A percentile compares a stretch with the other conserved stretches of the same genome.
phyloP scores from a whole-genome alignment of 192 early-diverging fungal species.

The Backusella australiensis region DNA sequence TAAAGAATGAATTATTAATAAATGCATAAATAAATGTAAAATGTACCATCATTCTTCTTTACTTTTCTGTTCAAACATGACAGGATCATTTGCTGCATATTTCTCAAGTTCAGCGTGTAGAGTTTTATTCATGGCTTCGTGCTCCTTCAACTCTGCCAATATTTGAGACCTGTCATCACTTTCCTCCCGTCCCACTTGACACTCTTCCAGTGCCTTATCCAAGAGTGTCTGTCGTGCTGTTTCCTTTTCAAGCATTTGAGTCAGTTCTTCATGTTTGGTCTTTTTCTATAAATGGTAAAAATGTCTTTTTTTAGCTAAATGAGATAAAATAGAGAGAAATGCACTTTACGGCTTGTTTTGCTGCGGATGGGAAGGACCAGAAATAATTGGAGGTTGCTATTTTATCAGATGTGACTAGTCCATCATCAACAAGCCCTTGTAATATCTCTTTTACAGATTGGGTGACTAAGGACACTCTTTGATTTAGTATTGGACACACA shows the following conservation, averaged over 20 bases:
- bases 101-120: constrained; percentile 57
- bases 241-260: not conserved
- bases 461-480: constrained; percentile 42
- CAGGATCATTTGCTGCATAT: constrained; percentile 80
- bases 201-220: constrained; percentile 46
- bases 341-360: constrained; percentile 43
- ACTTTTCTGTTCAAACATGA: constrained; percentile 63
- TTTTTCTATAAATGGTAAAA: not conserved
- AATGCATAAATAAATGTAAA: not conserved
- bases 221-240: constrained; percentile 26
- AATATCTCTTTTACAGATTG: constrained; percentile 85
- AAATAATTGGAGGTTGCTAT: constrained; percentile 90
- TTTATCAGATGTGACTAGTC: constrained; percentile 75
- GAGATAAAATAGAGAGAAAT: too few species aligned
- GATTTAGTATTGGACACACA: not conserved
- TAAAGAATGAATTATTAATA: not conserved
- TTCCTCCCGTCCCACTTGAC: constrained; percentile 50
- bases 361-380: constrained; percentile 86
- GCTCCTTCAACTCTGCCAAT: constrained; percentile 41
- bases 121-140: constrained; percentile 38
- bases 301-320: not conserved
- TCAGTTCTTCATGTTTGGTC: not conserved
- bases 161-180: constrained; percentile 1
- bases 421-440: constrained; percentile 80
- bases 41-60: not conserved